phyloP scores from a whole-genome alignment of 2,329 filamentous ascomycete genomes.

The Paraphaeosphaeria sporulosa region DNA sequence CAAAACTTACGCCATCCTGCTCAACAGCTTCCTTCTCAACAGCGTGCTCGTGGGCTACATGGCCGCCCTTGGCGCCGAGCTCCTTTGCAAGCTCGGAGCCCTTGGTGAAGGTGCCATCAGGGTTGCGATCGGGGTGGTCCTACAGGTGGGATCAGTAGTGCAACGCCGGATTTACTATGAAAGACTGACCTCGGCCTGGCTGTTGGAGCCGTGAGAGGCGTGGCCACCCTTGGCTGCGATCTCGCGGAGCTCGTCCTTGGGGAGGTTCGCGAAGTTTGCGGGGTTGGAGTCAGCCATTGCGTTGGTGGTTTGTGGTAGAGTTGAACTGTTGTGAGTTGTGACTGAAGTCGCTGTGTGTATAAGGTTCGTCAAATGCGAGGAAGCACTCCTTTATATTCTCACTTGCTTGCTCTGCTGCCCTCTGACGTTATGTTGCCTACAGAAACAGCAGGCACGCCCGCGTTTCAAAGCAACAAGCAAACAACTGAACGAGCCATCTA shows the following conservation, averaged over 20 bases:
- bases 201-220: conserved; percentile 42
- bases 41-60: conserved; percentile 40
- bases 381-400: conserved; percentile 16
- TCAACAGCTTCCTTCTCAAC: conserved; percentile 22
- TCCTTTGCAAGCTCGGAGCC: conserved; percentile 49
- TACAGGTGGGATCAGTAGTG: conserved; percentile 8
- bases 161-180: neutral
- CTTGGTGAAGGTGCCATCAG: conserved; percentile 50
- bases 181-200: conserved; percentile 1
- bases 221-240: conserved; percentile 61
- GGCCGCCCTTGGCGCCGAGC: conserved; percentile 47
- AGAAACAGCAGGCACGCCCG: conserved; percentile 16
- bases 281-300: conserved; percentile 55
- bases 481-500: conserved; percentile 13
- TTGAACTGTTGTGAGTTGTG: conserved; percentile 12
- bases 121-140: conserved; percentile 41
- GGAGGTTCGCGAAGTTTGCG: conserved; percentile 61
- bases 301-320: conserved; percentile 6
- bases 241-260: conserved; percentile 58
- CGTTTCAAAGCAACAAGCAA: conserved; percentile 9
- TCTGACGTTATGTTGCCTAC: conserved; percentile 32
- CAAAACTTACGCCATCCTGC: conserved; percentile 33
- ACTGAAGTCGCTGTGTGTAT: neutral
- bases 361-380: neutral
- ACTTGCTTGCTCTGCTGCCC: conserved; percentile 16